A percentile compares a stretch with the other conserved stretches of the same genome.
Evolutionary conservation across 2,329 filamentous ascomycete species (phyloP).

Genomic region (Nectriaceae sp.): DNA sequence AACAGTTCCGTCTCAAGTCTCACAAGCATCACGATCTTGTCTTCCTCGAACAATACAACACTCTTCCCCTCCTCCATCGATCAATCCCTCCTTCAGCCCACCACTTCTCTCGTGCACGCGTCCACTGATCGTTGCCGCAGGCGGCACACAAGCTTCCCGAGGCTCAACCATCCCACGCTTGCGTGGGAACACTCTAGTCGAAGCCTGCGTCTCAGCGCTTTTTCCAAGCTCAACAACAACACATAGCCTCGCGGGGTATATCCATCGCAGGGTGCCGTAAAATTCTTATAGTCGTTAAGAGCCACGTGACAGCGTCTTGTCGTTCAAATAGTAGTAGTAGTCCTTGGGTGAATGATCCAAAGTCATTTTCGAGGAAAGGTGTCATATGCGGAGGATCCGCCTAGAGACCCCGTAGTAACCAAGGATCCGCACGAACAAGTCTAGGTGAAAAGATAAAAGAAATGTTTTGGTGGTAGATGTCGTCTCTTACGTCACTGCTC

Average conservation of each 20-base stretch:
- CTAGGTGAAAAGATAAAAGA: slow-evolving; percentile 31
- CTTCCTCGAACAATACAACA: slow-evolving; percentile 27
- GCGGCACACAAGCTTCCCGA: slow-evolving; percentile 28
- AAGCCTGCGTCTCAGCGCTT: slow-evolving; percentile 31
- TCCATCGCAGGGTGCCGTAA: slow-evolving; percentile 43
- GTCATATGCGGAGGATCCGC: slow-evolving; percentile 29
- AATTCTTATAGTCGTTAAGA: slow-evolving; percentile 39
- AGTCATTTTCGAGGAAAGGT: slow-evolving; percentile 33
- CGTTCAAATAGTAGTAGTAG: slow-evolving; percentile 37
- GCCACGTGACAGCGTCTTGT: slow-evolving; percentile 39
- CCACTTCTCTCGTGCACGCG: slow-evolving; percentile 31
- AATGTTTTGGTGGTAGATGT: slow-evolving; percentile 29
- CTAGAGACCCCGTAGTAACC: slow-evolving; percentile 28
- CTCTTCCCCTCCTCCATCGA: slow-evolving; percentile 27
- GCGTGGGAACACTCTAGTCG: slow-evolving; percentile 18
- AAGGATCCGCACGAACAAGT: slow-evolving; percentile 32
- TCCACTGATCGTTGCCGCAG: slow-evolving; percentile 30
- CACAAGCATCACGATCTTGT: slow-evolving; percentile 5
- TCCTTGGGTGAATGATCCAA: slow-evolving; percentile 36
- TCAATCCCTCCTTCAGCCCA: slow-evolving; percentile 35
- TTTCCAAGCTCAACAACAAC: slow-evolving; percentile 39
- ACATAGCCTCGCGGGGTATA: slow-evolving; percentile 44
- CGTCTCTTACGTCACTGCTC: slow-evolving; percentile 16
- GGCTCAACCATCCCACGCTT: slow-evolving; percentile 22
- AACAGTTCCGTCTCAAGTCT: not conserved